phyloP scores from a whole-genome alignment of 495 filamentous ascomycete genomes.

The Penicillium longicatenatum region DNA sequence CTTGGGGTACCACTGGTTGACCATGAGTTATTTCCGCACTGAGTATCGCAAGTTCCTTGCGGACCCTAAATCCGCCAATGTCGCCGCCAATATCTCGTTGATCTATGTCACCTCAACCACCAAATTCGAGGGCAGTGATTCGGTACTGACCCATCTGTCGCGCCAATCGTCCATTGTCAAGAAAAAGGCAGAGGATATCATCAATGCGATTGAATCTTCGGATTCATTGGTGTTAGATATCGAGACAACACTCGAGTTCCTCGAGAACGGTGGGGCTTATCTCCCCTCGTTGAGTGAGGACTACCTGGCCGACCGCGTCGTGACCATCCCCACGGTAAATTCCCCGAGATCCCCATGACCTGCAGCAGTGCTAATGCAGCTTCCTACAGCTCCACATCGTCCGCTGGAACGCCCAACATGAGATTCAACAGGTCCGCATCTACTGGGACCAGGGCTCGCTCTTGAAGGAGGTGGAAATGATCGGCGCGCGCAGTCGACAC shows the following conservation, averaged over 20 bases:
- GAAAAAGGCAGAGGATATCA: conserved; percentile 75
- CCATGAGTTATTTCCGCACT: conserved; percentile 61
- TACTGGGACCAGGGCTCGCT: conserved; percentile 96
- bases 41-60: conserved; percentile 79
- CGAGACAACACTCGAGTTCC: conserved; percentile 82
- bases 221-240: conserved; percentile 73
- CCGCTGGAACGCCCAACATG: conserved; percentile 70
- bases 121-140: conserved; percentile 63
- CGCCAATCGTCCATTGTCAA: conserved; percentile 64
- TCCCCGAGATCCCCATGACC: conserved; percentile 17
- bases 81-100: conserved; percentile 72
- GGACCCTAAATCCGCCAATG: conserved; percentile 61
- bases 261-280: conserved; percentile 79
- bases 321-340: conserved; percentile 80
- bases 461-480: conserved; percentile 90
- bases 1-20: conserved; percentile 8
- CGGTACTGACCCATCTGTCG: conserved; percentile 77
- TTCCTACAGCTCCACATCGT: conserved; percentile 82
- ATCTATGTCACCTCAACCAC: conserved; percentile 93
- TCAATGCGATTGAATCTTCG: conserved; percentile 70
- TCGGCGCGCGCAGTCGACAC: conserved; percentile 80
- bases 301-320: conserved; percentile 82
- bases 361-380: conserved; percentile 23
- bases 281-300: conserved; percentile 92
- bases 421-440: conserved; percentile 82